Conservation (phyloP, 495 filamentous ascomycete species). For the Xylaria bambusicola region DNA sequence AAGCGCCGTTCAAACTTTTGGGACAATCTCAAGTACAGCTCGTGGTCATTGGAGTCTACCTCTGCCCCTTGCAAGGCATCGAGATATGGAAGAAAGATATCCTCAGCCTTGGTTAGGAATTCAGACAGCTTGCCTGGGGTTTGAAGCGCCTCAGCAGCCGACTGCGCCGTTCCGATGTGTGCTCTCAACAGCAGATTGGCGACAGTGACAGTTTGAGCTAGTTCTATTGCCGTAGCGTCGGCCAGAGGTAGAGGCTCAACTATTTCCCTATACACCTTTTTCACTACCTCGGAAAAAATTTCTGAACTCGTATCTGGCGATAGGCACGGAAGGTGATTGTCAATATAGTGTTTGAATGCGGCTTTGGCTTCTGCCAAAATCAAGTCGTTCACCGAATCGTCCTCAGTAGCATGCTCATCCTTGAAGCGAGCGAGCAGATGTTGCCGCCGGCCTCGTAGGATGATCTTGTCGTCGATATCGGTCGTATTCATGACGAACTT, state of each 20-base stretch:
- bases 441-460: conserved; percentile 70
- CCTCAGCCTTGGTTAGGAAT: conserved; percentile 30
- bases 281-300: conserved; percentile 25
- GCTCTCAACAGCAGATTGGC: conserved; percentile 33
- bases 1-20: conserved; percentile 70
- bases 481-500: conserved; percentile 93
- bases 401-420: conserved; percentile 30
- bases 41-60: conserved; percentile 57
- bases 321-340: conserved; percentile 30
- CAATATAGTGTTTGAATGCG: conserved; percentile 30
- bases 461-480: conserved; percentile 88
- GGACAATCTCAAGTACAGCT: conserved; percentile 69
- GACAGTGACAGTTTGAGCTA: conserved; percentile 45
- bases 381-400: conserved; percentile 26
- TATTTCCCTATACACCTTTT: conserved; percentile 25
- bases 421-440: conserved; percentile 57
- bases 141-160: conserved; percentile 39
- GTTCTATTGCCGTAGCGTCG: too few relatives aligned
- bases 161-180: conserved; percentile 36
- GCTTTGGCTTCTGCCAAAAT: conserved; percentile 26
- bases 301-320: conserved; percentile 28
- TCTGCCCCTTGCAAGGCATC: conserved; percentile 53
- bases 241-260: conserved; percentile 12
- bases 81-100: conserved; percentile 67
- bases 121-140: conserved; percentile 21